Base-by-base conservation (phyloP, 2,329 filamentous ascomycete genomes). In the Cryphonectria radicalis region DNA sequence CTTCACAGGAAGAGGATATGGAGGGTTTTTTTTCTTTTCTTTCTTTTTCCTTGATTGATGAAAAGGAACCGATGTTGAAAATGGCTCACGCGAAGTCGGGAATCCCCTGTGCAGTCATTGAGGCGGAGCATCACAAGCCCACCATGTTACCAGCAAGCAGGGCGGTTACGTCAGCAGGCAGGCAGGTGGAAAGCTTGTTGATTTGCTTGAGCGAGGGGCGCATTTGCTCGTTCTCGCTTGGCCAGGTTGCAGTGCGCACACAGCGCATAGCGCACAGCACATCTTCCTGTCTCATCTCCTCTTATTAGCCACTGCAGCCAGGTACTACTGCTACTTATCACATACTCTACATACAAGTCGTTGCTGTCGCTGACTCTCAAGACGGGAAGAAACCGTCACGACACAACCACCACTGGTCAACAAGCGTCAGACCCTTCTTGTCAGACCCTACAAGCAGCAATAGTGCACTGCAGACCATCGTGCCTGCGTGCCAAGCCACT, bases 301-400 rank as follows among this genome's bases (percentile, higher is more conserved):
- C 55, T 57, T 55, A 67, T 64, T 70, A 72, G 67, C 70, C 40
- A 57, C 46, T 50, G 46, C 7, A 50, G 46, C 22, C 46, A 4
- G 22, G 46, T 17, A 32, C 32, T 32, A 32, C 32, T 32, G 4
- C 32, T 32, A 28, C 28, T 28, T 28, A 32, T 32, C 3, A 32
- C 32, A 32, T 32, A 32, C 32, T 32, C 3, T 32, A 17, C 42
- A 43, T 50, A 50, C 46, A 59, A 63, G 40, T n/a, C 57, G n/a
- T 57, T 42, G 66, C 59, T 35, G 59, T 59, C 37, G 43, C 57
- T 43, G 69, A 42, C 43, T 68, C 63, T 17, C 40, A 37, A 60
- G 64, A 67, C 64, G 63, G 46, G 7, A 32, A 50, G 43, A 69
- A 62, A 62, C 70, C 71, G 71, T 72, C 71, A 72, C 68, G 57